Evolutionary conservation across 1,284 basidiomycete species (phyloP).

Genomic region (Thelephora terrestris): DNA sequence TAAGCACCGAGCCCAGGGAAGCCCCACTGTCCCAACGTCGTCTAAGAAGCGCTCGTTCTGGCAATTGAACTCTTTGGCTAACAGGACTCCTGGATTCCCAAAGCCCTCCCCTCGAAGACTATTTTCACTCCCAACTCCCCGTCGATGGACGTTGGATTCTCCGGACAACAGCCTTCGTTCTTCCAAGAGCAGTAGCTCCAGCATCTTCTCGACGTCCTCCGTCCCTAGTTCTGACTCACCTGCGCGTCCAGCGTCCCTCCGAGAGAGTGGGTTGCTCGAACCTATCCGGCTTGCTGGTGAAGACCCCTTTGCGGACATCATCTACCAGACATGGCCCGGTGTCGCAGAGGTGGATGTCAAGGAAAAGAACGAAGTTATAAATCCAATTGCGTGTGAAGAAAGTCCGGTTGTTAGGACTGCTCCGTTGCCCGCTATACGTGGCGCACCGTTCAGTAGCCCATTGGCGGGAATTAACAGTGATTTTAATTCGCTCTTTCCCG

Average conservation of each 20-base stretch:
- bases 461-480: no score
- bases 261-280: slow-evolving; percentile 10
- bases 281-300: slow-evolving; percentile 15
- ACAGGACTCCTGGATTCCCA: slow-evolving; percentile 3
- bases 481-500: not conserved
- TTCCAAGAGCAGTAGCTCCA: not conserved
- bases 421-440: not conserved
- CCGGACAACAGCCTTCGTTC: not conserved
- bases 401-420: not conserved
- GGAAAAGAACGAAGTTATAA: slow-evolving; percentile 45
- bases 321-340: slow-evolving; percentile 13
- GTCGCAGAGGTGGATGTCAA: slow-evolving; percentile 44
- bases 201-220: not conserved
- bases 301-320: slow-evolving; percentile 13
- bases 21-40: not conserved
- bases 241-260: not conserved
- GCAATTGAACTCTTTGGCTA: not conserved
- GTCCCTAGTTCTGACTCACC: not conserved
- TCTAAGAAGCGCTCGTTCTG: not conserved
- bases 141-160: not conserved
- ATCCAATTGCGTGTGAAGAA: slow-evolving; percentile 5
- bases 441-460: not conserved
- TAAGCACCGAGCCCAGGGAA: slow-evolving; percentile 3
- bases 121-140: slow-evolving; percentile 16
- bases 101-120: slow-evolving; percentile 20